Evolutionary conservation across 2,329 filamentous ascomycete species (phyloP).

Genomic region (Cladosporium colombiae): DNA sequence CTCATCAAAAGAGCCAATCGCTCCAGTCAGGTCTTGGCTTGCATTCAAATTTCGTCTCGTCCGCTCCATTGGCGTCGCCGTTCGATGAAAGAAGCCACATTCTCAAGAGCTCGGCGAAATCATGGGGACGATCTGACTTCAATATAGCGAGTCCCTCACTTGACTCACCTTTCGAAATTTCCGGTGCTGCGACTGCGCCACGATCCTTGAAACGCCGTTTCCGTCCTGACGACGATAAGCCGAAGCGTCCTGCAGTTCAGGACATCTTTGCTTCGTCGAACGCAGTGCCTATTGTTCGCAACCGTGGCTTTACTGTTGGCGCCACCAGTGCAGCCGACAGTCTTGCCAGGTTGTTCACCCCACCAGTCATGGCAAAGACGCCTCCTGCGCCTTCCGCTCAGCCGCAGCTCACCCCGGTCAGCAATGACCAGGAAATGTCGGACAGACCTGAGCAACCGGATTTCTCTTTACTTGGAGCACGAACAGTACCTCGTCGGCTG

Average conservation of each 20-base stretch:
- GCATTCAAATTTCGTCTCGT: constrained; percentile 19
- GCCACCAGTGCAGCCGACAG: constrained; percentile 55
- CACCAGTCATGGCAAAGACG: constrained; percentile 39
- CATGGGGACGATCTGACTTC: constrained; percentile 36
- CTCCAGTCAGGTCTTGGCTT: constrained; percentile 50
- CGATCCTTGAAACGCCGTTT: constrained; percentile 61
- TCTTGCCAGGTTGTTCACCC: constrained; percentile 57
- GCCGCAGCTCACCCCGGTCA: constrained; percentile 20
- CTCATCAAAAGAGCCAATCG: constrained; percentile 54
- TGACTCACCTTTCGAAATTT: constrained; percentile 58
- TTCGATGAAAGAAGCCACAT: constrained; percentile 41
- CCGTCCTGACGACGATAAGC: constrained; percentile 52
- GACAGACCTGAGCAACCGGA: constrained; percentile 24
- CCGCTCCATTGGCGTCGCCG: constrained; percentile 44
- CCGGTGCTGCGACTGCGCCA: constrained; percentile 52
- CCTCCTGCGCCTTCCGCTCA: constrained; percentile 10
- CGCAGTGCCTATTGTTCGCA: constrained; percentile 59
- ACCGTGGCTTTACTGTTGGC: constrained; percentile 62
- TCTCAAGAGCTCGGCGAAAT: constrained; percentile 38
- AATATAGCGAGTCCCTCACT: constrained; percentile 36
- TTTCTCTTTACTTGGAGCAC: constrained; percentile 28
- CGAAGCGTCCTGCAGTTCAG: constrained; percentile 46
- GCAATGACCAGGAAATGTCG: constrained; percentile 33
- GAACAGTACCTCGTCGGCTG: constrained; percentile 37
- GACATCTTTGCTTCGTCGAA: constrained; percentile 50